Evolutionary conservation across 2,329 filamentous ascomycete genomes (phyloP), one percentile per base, ranked within the genome.

Genomic region (Ciborinia camelliae): DNA sequence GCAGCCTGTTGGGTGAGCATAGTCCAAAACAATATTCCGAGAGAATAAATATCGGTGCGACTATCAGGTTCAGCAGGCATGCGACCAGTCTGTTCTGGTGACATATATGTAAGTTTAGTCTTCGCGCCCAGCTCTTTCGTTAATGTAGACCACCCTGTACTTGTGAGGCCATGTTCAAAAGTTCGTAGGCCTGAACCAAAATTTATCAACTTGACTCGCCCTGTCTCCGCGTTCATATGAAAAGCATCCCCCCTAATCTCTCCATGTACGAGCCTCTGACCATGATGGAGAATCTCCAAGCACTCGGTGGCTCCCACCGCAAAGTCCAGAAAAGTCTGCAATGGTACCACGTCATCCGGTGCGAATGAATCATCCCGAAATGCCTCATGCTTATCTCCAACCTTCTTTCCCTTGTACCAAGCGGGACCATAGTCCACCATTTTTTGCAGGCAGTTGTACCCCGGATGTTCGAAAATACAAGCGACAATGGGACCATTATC

Each of bases 181-280:
- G 92, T 91, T 62, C 92, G 84, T 52, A 92, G 82, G 3, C 94
- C 94, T 15, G 91, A 94, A 15, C 94, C 94, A 74, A 96, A 92
- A 63, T 91, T 92, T 68, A 91, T 84, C 68, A 97, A 82, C 74
- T 90, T 91, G 68, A 97, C 92, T 64, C 82, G 80, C 64, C 87
- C 86, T 1, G 85, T 85, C 53, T 92, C 85, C 18, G 80, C 75
- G 71, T 90, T 90, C 79, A 91, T 96, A 74, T 97, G 92, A 73
- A 97, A 97, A 0, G 92, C 90, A 76, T 98, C 94, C 6, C 88
- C 90, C 35, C 94, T 85, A 59, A 98, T 88, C 77, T 98, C 94
- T 52, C 94, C 94, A 72, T 97, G 94, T 1, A 97, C 89, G 65
- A 92, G 86, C 66, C 91, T 89, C 65, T 94, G 86, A 10, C 90